Evolutionary conservation across 306 rosid species (phyloP).

Genomic region (Datisca glomerata): DNA sequence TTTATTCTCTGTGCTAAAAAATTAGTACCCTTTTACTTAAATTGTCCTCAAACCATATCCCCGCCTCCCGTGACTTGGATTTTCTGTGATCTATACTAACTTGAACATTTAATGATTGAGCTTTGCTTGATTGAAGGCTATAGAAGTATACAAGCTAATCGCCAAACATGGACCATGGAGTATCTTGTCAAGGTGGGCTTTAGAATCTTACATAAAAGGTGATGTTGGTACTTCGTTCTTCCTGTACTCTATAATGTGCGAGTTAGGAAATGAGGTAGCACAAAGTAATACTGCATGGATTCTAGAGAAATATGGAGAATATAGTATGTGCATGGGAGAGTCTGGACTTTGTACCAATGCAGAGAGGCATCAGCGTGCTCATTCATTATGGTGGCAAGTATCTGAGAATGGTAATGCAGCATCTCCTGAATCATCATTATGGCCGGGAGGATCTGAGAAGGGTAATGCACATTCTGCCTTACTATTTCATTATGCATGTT

Average conservation of each 20-base stretch:
- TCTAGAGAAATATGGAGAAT: constrained; percentile 90
- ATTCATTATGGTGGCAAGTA: constrained; percentile 99
- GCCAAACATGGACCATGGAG: constrained; percentile 99
- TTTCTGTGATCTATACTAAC: no score
- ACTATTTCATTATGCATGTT: constrained; percentile 91
- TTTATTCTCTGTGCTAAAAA: no score
- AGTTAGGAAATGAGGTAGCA: constrained; percentile 93
- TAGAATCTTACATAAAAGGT: constrained; percentile 86
- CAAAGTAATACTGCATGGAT: constrained; percentile 99
- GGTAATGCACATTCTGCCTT: constrained; percentile 98
- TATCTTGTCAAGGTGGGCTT: constrained; percentile 97
- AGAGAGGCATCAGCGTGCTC: constrained; percentile 93
- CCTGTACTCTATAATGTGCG: constrained; percentile 95
- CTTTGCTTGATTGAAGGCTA: constrained; percentile 46
- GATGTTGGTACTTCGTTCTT: constrained; percentile 83
- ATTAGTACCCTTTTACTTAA: no score
- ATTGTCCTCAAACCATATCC: no score
- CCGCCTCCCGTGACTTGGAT: no score
- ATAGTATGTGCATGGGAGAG: constrained; percentile 93
- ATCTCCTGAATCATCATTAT: no score
- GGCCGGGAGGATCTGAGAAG: no score
- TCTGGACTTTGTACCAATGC: constrained; percentile 75
- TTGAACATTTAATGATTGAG: no score
- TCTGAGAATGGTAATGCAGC: no score
- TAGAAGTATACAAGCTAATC: constrained; percentile 74